These are phyloP conservation scores for Coemansia sp. DNA, from an alignment of 192 early-diverging fungal species.

Conservation along the genomic window DNA sequence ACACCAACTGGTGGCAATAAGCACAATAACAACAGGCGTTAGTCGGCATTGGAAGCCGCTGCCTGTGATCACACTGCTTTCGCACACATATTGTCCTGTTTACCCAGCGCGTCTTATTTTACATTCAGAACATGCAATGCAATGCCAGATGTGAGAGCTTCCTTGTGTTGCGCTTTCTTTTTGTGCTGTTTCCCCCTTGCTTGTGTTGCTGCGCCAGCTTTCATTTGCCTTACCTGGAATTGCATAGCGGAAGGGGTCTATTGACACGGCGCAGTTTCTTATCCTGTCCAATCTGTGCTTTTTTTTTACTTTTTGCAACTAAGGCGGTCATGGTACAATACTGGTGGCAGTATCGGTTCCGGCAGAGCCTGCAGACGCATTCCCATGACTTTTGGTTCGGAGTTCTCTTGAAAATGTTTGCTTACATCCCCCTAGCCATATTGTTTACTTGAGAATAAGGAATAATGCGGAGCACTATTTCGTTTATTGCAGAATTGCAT, in stretches of 20 bases:
- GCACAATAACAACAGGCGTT: neutral
- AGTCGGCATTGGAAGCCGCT: neutral
- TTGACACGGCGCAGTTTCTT: neutral
- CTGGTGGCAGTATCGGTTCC: neutral
- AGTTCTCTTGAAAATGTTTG: neutral
- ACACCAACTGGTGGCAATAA: neutral
- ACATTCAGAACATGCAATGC: neutral
- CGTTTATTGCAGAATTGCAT: neutral
- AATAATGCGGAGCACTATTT: neutral
- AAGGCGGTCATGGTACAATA: neutral
- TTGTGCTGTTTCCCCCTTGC: neutral
- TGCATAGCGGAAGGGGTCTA: neutral
- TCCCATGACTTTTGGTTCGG: neutral
- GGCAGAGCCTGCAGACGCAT: neutral
- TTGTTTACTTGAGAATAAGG: neutral
- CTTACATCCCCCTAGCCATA: neutral
- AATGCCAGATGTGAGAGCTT: neutral
- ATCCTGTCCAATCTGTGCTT: neutral
- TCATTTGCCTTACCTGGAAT: neutral
- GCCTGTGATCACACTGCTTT: neutral
- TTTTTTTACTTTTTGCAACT: neutral
- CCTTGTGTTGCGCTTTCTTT: neutral
- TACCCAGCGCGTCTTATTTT: neutral
- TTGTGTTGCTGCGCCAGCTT: neutral
- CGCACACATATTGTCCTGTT: neutral